phyloP scores from a whole-genome alignment of 192 early-diverging fungal species.

The Diversispora eburnea region DNA sequence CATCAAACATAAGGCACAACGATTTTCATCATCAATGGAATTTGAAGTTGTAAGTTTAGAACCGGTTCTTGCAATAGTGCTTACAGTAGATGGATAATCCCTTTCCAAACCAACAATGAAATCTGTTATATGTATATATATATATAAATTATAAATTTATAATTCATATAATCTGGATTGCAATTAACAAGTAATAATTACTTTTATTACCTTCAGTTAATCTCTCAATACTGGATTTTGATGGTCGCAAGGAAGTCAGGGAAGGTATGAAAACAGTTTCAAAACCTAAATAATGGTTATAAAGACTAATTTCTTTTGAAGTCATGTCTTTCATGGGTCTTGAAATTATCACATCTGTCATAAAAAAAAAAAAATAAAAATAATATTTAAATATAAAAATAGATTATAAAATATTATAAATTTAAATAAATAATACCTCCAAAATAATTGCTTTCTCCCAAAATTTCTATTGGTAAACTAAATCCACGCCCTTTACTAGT shows the following conservation, averaged over 20 bases:
- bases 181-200: not conserved
- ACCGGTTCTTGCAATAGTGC: conserved; percentile 78
- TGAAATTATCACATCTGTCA: conserved; percentile 48
- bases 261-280: conserved; percentile 41
- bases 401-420: not conserved
- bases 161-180: not conserved
- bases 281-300: conserved; percentile 52
- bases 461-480: conserved; percentile 72
- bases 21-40: conserved; percentile 40
- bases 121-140: conserved; percentile 35
- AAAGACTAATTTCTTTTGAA: conserved; percentile 74
- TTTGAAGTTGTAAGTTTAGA: conserved; percentile 64
- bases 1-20: conserved; percentile 67
- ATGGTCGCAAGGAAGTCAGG: conserved; percentile 53
- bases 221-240: conserved; percentile 54
- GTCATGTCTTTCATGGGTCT: conserved; percentile 82
- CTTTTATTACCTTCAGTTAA: conserved; percentile 56
- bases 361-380: not conserved
- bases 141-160: not conserved
- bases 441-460: conserved; percentile 53
- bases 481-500: conserved; percentile 87
- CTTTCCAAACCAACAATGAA: conserved; percentile 77
- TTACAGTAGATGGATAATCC: conserved; percentile 81
- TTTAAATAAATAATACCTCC: conserved; percentile 29
- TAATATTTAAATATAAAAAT: not conserved